Percentiles rank a stretch among this genome's conserved stretches.
Conservation (phyloP, 1,284 basidiomycete genomes). For the Irpex sp. region DNA sequence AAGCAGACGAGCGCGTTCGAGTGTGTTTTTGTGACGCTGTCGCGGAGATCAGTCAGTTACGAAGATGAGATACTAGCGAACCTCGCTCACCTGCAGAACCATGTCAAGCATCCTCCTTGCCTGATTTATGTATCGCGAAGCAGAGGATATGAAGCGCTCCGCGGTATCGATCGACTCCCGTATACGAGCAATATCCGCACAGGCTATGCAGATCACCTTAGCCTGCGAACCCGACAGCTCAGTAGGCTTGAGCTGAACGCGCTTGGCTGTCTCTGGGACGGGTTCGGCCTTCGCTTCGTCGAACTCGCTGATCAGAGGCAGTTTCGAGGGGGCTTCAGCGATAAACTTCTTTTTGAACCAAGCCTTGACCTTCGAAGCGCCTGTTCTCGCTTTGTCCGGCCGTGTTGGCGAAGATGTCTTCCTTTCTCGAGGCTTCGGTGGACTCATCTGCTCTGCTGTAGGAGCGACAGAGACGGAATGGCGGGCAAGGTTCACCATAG, state of each 20-base stretch:
- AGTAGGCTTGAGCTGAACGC: not conserved
- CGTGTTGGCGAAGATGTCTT: slow-evolving; percentile 1
- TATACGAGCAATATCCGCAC: slow-evolving; percentile 51
- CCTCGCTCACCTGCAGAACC: slow-evolving; percentile 45
- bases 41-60: slow-evolving; percentile 10
- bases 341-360: slow-evolving; percentile 62
- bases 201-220: slow-evolving; percentile 43
- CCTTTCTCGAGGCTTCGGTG: slow-evolving; percentile 2
- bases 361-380: slow-evolving; percentile 48
- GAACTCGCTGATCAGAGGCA: slow-evolving; percentile 29
- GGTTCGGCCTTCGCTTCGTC: not conserved
- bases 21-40: slow-evolving; percentile 15
- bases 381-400: slow-evolving; percentile 14
- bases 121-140: slow-evolving; percentile 48
- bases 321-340: slow-evolving; percentile 30
- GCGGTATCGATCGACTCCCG: slow-evolving; percentile 45
- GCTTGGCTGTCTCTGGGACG: not conserved
- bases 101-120: slow-evolving; percentile 33
- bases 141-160: slow-evolving; percentile 47
- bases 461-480: not conserved
- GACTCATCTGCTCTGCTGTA: not conserved
- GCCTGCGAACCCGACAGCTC: not conserved
- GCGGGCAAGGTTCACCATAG: slow-evolving; percentile 8
- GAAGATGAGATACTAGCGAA: not conserved
- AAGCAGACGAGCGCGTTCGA: slow-evolving; percentile 19